phyloP scores from a whole-genome alignment of 345 rosid genomes.

The Eucalyptus curtisii region DNA sequence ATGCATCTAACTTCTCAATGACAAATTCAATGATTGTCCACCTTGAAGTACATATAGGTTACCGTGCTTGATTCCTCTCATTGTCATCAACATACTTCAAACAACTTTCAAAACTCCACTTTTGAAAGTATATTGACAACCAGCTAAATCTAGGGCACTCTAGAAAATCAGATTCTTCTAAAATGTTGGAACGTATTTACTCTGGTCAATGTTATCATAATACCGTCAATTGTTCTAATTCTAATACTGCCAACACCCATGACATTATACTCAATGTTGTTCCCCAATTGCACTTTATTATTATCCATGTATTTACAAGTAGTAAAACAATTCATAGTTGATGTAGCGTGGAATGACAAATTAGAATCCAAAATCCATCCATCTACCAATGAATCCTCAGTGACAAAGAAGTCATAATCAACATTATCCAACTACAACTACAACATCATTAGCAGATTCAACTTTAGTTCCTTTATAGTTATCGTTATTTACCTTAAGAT shows the following conservation, averaged over 20 bases:
- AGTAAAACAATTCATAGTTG: fast-evolving
- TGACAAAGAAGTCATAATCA: neutral
- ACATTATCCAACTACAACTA: neutral
- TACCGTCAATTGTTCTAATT: neutral
- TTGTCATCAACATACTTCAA: neutral
- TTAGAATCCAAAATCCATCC: fast-evolving
- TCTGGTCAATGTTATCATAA: fast-evolving
- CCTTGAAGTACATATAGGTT: neutral
- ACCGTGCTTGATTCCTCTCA: fast-evolving
- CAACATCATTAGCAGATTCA: fast-evolving
- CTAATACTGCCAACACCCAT: neutral
- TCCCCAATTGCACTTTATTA: fast-evolving
- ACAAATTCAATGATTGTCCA: neutral
- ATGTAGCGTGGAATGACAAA: neutral
- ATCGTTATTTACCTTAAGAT: too few relatives aligned
- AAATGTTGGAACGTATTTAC: too few relatives aligned
- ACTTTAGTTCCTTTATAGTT: too few relatives aligned
- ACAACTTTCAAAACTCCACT: neutral
- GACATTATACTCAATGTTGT: neutral
- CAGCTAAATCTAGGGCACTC: fast-evolving
- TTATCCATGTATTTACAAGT: too few relatives aligned
- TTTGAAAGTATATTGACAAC: fast-evolving
- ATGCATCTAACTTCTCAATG: fast-evolving
- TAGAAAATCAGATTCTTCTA: too few relatives aligned
- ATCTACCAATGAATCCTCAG: neutral